Evolutionary conservation across 1,284 basidiomycete genomes (phyloP).

Genomic region (Apiotrichum gracile): DNA sequence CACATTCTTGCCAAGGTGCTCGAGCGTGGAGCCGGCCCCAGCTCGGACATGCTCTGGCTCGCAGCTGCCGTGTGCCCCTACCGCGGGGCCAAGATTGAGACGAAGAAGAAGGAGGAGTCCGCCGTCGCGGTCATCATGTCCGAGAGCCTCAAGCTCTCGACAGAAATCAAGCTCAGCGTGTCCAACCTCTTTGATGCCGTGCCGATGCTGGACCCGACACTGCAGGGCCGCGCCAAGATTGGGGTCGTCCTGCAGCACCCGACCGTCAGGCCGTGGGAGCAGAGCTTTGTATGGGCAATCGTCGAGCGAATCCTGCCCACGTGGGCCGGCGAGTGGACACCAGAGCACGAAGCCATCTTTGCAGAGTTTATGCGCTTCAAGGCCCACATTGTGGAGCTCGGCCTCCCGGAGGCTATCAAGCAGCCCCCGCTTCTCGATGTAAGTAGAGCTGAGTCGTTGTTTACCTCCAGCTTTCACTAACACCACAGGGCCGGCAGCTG

Average conservation of each 20-base stretch:
- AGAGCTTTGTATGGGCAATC: slow-evolving; percentile 66
- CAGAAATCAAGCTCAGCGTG: slow-evolving; percentile 70
- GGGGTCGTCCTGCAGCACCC: slow-evolving; percentile 29
- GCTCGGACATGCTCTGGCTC: slow-evolving; percentile 55
- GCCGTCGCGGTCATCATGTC: slow-evolving; percentile 66
- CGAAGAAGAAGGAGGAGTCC: slow-evolving; percentile 56
- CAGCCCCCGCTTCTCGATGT: slow-evolving; percentile 63
- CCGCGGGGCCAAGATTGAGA: slow-evolving; percentile 57
- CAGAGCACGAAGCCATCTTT: slow-evolving; percentile 52
- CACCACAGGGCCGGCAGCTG: slow-evolving; percentile 63
- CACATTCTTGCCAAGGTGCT: slow-evolving; percentile 58
- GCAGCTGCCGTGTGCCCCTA: slow-evolving; percentile 65
- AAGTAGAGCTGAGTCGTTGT: slow-evolving; percentile 48
- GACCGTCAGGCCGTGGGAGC: slow-evolving; percentile 54
- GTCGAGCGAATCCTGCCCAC: slow-evolving; percentile 61
- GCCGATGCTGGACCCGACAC: slow-evolving; percentile 51
- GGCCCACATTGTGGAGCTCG: slow-evolving; percentile 57
- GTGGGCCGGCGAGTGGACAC: slow-evolving; percentile 53
- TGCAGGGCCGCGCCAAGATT: slow-evolving; percentile 49
- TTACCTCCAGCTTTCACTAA: not conserved
- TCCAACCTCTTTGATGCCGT: slow-evolving; percentile 62
- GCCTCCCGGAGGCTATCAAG: slow-evolving; percentile 58
- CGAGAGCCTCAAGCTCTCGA: slow-evolving; percentile 76
- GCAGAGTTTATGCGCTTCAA: slow-evolving; percentile 63
- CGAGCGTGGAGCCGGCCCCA: slow-evolving; percentile 9